These are phyloP conservation scores for Eucalyptus curtisii DNA, from an alignment of 345 rosid species.

Conservation along the genomic window DNA sequence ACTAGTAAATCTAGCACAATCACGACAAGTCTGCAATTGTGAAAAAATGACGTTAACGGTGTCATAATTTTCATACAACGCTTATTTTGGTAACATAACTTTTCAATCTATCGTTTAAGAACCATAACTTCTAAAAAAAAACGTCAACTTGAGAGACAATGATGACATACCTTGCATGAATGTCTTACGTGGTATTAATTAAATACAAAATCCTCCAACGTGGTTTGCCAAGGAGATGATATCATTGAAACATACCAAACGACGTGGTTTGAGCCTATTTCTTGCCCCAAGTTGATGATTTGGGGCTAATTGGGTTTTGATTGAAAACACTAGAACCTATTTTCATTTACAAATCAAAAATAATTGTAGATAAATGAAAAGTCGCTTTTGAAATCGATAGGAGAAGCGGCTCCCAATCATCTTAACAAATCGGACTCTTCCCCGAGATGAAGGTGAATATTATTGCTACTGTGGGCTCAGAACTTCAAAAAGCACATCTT, in stretches of 20 bases:
- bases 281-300: neutral
- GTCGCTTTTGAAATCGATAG: neutral
- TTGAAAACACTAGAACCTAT: neutral
- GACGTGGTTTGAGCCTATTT: neutral
- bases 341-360: neutral
- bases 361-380: neutral
- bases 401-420: neutral
- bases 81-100: neutral
- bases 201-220: neutral
- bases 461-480: neutral
- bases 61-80: fast-evolving
- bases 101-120: neutral
- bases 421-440: neutral
- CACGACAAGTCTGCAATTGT: neutral
- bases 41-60: neutral
- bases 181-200: neutral
- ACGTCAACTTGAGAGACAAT: neutral
- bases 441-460: neutral
- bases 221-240: neutral
- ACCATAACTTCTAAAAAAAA: neutral
- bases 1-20: neutral
- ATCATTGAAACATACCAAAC: neutral
- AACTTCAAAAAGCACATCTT: neutral
- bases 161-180: neutral
- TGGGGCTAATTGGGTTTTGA: neutral